phyloP scores from a whole-genome alignment of 2,329 filamentous ascomycete genomes.

The Stagonosporopsis cucurbitacearum region DNA sequence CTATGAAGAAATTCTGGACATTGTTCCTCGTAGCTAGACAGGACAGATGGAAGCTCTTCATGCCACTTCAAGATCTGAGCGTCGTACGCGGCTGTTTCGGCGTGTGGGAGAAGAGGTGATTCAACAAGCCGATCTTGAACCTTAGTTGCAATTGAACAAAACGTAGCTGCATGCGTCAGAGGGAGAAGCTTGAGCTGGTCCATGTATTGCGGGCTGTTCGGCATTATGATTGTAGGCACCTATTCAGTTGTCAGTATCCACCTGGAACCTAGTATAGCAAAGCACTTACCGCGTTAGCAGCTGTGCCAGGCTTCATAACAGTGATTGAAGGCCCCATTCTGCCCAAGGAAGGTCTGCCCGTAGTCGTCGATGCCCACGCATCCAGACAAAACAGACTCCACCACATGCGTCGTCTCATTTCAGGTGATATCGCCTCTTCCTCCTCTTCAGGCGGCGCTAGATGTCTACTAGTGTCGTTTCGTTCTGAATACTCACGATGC shows the following conservation, averaged over 20 bases:
- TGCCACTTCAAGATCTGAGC: slow-evolving; percentile 75
- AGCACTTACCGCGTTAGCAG: slow-evolving; percentile 37
- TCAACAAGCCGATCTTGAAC: slow-evolving; percentile 79
- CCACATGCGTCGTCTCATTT: slow-evolving; percentile 52
- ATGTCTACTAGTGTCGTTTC: slow-evolving; percentile 25
- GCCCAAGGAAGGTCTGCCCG: slow-evolving; percentile 50
- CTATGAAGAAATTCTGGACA: slow-evolving; percentile 74
- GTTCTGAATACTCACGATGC: slow-evolving; percentile 66
- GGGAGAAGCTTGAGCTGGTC: slow-evolving; percentile 71
- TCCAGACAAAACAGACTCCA: slow-evolving; percentile 55
- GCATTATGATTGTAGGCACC: slow-evolving; percentile 35
- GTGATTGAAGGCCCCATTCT: slow-evolving; percentile 50
- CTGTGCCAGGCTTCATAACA: slow-evolving; percentile 46
- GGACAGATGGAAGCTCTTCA: slow-evolving; percentile 65
- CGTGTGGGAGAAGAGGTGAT: slow-evolving; percentile 68
- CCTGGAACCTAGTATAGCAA: neutral
- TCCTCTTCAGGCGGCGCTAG: slow-evolving; percentile 31
- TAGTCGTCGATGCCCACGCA: slow-evolving; percentile 53
- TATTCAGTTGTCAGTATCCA: slow-evolving; percentile 14
- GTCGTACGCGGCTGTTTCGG: slow-evolving; percentile 72
- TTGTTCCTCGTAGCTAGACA: slow-evolving; percentile 60
- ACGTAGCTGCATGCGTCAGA: slow-evolving; percentile 76
- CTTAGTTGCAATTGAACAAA: slow-evolving; percentile 78
- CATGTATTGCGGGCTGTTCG: slow-evolving; percentile 48
- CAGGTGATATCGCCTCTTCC: slow-evolving; percentile 46